A percentile compares a stretch with the other conserved stretches of the same genome.
Conservation (phyloP, 108 stramenopile genomes). For the Pseudonitzschia multiseries region DNA sequence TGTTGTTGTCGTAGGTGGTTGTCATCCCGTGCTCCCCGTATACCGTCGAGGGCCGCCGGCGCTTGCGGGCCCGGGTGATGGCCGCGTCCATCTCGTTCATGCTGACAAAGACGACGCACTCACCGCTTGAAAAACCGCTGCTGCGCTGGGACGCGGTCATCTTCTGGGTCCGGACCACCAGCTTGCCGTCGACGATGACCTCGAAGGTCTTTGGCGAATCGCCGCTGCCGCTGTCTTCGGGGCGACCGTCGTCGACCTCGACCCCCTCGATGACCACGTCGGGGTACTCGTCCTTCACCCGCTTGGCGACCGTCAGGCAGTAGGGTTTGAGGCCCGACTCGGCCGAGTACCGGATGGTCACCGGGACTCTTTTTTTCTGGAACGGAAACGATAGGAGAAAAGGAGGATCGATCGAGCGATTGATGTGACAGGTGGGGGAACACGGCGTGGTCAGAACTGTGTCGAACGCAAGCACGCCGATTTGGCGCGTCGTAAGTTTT, state of each 20-base stretch:
- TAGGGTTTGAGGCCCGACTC: constrained; percentile 65
- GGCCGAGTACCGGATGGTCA: constrained; percentile 70
- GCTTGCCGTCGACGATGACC: constrained; percentile 73
- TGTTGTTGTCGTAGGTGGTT: neutral
- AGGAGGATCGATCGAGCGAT: neutral
- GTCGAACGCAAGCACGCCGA: neutral
- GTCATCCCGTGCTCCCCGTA: constrained; percentile 41
- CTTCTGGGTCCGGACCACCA: constrained; percentile 57
- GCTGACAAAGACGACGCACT: constrained; percentile 59
- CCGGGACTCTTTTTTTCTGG: constrained; percentile 53
- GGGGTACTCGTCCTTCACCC: constrained; percentile 62
- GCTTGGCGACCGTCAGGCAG: constrained; percentile 76
- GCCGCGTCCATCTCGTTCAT: constrained; percentile 81
- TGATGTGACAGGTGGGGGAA: neutral
- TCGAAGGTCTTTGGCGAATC: constrained; percentile 45
- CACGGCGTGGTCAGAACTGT: neutral
- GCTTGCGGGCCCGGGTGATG: constrained; percentile 67
- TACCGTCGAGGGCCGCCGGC: constrained; percentile 66
- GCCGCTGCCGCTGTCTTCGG: constrained; percentile 4
- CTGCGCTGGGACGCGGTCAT: constrained; percentile 9
- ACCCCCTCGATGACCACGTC: constrained; percentile 70
- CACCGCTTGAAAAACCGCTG: no score
- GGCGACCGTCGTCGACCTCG: constrained; percentile 26
- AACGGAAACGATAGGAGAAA: neutral
- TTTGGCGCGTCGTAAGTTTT: neutral